Base-by-base conservation (phyloP, 2,329 filamentous ascomycete genomes). In the Hansfordia pulvinata region DNA sequence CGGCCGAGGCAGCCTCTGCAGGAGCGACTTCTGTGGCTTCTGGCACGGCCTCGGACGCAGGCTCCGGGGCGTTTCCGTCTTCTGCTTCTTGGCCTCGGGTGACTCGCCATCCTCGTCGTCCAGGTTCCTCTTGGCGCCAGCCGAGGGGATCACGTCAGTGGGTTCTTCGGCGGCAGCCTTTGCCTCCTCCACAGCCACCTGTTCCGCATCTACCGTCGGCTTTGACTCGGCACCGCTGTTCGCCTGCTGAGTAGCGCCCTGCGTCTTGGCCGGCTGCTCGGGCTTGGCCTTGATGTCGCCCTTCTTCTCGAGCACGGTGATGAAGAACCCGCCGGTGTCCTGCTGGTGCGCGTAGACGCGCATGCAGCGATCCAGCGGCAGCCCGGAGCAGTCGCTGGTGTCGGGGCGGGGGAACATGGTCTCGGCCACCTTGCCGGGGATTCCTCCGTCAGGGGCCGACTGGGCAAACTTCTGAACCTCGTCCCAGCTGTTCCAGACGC, bases 301-400 rank as follows among this genome's bases (percentile, higher is more conserved):
- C 49, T 77, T 76, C 65, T 98, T 98, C 60, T 94, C 81, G 11
- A 98, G 58, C 1, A 94, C 86, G 1, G 85, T 79, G 47, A 98
- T 94, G 59, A 98, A 98, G 64, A 98, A 98, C 13, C 80, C 88
- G 30, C 90, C 90, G 3, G 90, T 98, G 43, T 98, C 85, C 54
- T 98, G 90, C 46, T 85, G 68, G 52, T 98, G 90, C 18, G 86
- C 82, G 50, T 96, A 98, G 6, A 98, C 76, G 35, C 90, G 72
- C 67, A 96, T 86, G 54, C 88, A 94, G 33, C 80, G 72, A 43
- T 94, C 82, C 11, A 96, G 66, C 10, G 85, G 85, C 14, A 94
- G 63, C 53, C 68, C 45, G 52, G 69, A 60, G 29, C 66, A 69
- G 16, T 61, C 56, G 20, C 57, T 54, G 10, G 54, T 56, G 30